Evolutionary conservation across 305 asterid genomes (phyloP).

Genomic region (Fraxinus xanthoxyloides): DNA sequence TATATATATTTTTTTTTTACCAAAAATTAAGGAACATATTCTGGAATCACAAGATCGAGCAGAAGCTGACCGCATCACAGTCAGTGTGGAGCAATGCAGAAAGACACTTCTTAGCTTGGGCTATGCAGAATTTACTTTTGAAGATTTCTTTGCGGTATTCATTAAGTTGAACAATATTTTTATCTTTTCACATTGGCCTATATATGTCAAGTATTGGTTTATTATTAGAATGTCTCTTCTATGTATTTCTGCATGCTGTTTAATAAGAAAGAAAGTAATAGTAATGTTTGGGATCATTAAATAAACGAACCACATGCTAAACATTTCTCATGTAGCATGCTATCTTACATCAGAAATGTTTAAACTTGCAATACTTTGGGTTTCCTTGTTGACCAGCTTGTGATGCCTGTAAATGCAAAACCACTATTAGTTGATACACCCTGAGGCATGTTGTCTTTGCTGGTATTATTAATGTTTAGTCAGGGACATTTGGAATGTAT

Average conservation of each 20-base stretch:
- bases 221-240: not conserved
- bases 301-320: not conserved
- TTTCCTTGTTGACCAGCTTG: not conserved
- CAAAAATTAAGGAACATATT: conserved; percentile 67
- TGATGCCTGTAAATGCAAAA: not conserved
- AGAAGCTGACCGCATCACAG: conserved; percentile 68
- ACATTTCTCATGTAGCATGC: not conserved
- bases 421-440: not conserved
- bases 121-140: conserved; percentile 88
- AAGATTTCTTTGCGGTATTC: conserved; percentile 82
- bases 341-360: not conserved
- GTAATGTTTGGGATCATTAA: not conserved
- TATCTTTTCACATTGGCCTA: not conserved
- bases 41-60: conserved; percentile 68
- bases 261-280: not conserved
- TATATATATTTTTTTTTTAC: conserved; percentile 6
- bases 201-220: not conserved
- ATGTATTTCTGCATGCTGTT: not conserved
- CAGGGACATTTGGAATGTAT: not conserved
- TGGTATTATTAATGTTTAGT: not conserved
- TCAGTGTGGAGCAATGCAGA: conserved; percentile 73
- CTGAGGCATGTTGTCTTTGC: not conserved
- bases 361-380: not conserved
- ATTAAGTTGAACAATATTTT: conserved; percentile 2
- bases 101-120: conserved; percentile 86